Percentiles rank a stretch among this genome's conserved stretches.
phyloP scores from a whole-genome alignment of 176 grass and related monocot species.

The Cenchrus purpureus region DNA sequence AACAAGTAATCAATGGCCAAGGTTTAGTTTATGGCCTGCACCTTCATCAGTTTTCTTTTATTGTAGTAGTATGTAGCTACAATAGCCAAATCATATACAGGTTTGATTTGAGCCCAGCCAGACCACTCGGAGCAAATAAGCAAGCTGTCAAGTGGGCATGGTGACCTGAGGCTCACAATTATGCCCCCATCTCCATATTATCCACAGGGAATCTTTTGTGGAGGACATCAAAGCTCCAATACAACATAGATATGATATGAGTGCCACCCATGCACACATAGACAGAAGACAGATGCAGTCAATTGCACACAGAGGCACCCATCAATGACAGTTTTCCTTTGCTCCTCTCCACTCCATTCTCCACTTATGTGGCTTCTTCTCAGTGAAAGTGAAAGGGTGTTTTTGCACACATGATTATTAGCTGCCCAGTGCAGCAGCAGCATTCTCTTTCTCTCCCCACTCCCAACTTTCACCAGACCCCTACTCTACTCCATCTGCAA shows the following conservation, averaged over 20 bases:
- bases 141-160: slow-evolving; percentile 48
- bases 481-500: slow-evolving; percentile 47
- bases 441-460: slow-evolving; percentile 29
- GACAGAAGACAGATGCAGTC: slow-evolving; percentile 22
- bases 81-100: neutral
- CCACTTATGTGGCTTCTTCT: neutral
- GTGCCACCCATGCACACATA: slow-evolving; percentile 44
- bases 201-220: slow-evolving; percentile 65
- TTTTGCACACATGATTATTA: slow-evolving; percentile 41
- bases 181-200: slow-evolving; percentile 52
- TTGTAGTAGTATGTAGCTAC: neutral
- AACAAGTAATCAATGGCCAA: neutral
- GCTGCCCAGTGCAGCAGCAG: slow-evolving; percentile 12
- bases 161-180: slow-evolving; percentile 57
- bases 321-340: slow-evolving; percentile 42
- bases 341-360: slow-evolving; percentile 21
- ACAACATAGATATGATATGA: slow-evolving; percentile 49
- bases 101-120: slow-evolving; percentile 12
- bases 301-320: slow-evolving; percentile 46
- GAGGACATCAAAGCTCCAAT: slow-evolving; percentile 53
- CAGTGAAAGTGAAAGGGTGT: slow-evolving; percentile 15
- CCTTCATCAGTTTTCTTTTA: neutral
- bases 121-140: slow-evolving; percentile 14
- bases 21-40: neutral
- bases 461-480: slow-evolving; percentile 44